phyloP scores from a whole-genome alignment of 1,284 basidiomycete species.

The Trichosporon ovoides region DNA sequence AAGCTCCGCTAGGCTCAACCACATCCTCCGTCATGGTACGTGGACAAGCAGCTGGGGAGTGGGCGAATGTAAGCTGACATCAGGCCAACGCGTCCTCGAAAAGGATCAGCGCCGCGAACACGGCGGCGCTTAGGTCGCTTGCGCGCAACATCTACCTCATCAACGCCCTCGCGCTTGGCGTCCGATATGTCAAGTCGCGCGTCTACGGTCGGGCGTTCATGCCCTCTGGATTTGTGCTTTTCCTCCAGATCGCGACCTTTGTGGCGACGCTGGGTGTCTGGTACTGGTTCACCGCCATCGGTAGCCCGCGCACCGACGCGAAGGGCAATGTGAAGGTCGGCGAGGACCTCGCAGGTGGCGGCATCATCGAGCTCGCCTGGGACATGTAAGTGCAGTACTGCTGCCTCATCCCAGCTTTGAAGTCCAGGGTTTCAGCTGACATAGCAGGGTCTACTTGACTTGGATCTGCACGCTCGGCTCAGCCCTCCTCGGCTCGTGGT shows the following conservation, averaged over 20 bases:
- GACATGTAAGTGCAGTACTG: conserved; percentile 65
- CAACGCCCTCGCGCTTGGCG: conserved; percentile 57
- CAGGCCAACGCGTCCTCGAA: conserved; percentile 80
- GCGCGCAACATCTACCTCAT: conserved; percentile 66
- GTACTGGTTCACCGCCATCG: conserved; percentile 70
- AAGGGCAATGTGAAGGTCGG: conserved; percentile 71
- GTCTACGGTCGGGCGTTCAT: conserved; percentile 48
- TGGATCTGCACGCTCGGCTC: conserved; percentile 81
- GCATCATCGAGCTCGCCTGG: conserved; percentile 82
- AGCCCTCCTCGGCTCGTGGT: conserved; percentile 72
- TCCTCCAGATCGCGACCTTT: conserved; percentile 60
- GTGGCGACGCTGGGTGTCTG: conserved; percentile 66
- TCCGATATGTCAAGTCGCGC: conserved; percentile 59
- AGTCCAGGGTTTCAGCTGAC: conserved; percentile 4
- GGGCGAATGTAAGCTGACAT: background rate
- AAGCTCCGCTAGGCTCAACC: background rate
- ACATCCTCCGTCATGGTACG: conserved; percentile 7
- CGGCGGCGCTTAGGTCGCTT: conserved; percentile 64
- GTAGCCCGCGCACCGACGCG: conserved; percentile 66
- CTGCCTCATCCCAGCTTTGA: too few species aligned
- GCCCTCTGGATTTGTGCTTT: conserved; percentile 50
- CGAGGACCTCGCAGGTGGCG: conserved; percentile 69
- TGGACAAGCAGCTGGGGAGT: background rate
- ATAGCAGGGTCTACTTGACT: conserved; percentile 63
- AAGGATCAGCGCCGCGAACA: conserved; percentile 76